Evolutionary conservation across 2,329 filamentous ascomycete species (phyloP).

Genomic region (Lachnellula cervina): DNA sequence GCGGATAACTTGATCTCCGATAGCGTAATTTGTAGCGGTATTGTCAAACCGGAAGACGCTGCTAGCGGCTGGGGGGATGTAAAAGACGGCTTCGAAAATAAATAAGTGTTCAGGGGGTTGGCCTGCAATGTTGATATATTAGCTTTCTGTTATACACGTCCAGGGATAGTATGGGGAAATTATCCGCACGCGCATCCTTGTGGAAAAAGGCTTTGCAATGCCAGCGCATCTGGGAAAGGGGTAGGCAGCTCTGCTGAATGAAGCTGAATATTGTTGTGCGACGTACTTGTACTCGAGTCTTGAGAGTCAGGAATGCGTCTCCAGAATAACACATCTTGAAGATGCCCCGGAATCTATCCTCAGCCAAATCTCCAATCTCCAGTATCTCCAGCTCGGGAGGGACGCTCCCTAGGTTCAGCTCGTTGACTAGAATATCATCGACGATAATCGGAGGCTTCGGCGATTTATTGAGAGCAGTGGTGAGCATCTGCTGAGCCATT

Average conservation of each 20-base stretch:
- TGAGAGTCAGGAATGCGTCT: conserved; percentile 90
- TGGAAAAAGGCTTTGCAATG: conserved; percentile 23
- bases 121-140: conserved; percentile 58
- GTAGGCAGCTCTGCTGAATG: neutral
- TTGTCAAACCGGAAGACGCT: conserved; percentile 86
- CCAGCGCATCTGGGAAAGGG: conserved; percentile 6
- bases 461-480: conserved; percentile 92
- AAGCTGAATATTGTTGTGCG: conserved; percentile 9
- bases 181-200: conserved; percentile 30
- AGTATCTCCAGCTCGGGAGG: conserved; percentile 94
- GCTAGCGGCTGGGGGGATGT: conserved; percentile 90
- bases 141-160: conserved; percentile 36
- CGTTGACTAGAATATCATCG: conserved; percentile 97
- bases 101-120: conserved; percentile 93
- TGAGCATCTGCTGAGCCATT: conserved; percentile 89
- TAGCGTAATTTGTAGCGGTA: conserved; percentile 93
- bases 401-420: conserved; percentile 91
- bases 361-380: conserved; percentile 94
- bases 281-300: conserved; percentile 86
- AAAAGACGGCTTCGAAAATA: conserved; percentile 86
- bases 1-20: conserved; percentile 94
- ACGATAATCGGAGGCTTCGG: conserved; percentile 98
- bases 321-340: conserved; percentile 99
- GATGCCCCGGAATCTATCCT: conserved; percentile 94
- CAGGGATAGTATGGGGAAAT: conserved; percentile 15